These are phyloP conservation scores for Arabidopsis thaliana DNA, from an alignment of 345 rosid species.

Conservation along the genomic window TAIR10.1 NC_003070.9:22976501-22977000, in stretches of 20 bases:
- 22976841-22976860: background rate
- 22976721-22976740: conserved; percentile 92
- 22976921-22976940: conserved; percentile 83
- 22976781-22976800: conserved; percentile 94
- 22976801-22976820: conserved; percentile 78
- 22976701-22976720: conserved; percentile 81
- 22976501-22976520: conserved; percentile 98
- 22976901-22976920: conserved; percentile 93
- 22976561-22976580: conserved; percentile 97
- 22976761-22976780: conserved; percentile 84
- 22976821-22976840: background rate
- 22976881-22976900: conserved; percentile 48
- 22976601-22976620: conserved; percentile 90
- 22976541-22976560: conserved; percentile 89
- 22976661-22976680: conserved; percentile 80
- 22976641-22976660: conserved; percentile 97
- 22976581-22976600: conserved; percentile 98
- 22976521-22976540: conserved; percentile 91
- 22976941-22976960: conserved; percentile 88
- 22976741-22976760: conserved; percentile 87
- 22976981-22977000: conserved; percentile 68
- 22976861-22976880: background rate
- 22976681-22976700: conserved; percentile 76
- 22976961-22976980: conserved; percentile 70
- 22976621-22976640: conserved; percentile 89